Conservation (phyloP, 768 basidiomycete genomes). For the Xerocomellus intermedius region DNA sequence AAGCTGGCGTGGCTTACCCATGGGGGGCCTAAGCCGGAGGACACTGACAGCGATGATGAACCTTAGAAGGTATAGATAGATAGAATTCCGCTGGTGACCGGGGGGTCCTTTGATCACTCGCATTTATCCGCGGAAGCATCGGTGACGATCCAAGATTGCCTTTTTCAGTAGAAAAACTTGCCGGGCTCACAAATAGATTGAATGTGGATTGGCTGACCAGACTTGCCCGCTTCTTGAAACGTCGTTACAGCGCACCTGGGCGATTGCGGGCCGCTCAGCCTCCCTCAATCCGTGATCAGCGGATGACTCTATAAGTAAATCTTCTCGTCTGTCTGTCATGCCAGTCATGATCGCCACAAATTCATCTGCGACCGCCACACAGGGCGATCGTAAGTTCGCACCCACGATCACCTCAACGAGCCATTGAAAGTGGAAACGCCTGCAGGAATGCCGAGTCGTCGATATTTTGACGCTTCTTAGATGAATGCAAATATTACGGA, state of each 20-base stretch:
- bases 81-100: constrained; percentile 16
- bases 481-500: constrained; percentile 4
- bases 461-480: not conserved
- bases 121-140: constrained; percentile 26
- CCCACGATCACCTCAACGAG: not conserved
- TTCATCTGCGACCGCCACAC: constrained; percentile 15
- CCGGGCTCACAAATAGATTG: not conserved
- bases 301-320: not conserved
- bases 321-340: not conserved
- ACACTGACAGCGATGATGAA: constrained; percentile 65
- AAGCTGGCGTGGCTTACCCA: constrained; percentile 81
- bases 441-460: not conserved
- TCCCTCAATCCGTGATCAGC: constrained; percentile 17
- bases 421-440: not conserved
- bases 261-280: constrained; percentile 15
- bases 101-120: constrained; percentile 18
- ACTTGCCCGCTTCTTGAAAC: constrained; percentile 10
- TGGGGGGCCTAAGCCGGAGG: constrained; percentile 82
- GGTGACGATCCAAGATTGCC: constrained; percentile 33
- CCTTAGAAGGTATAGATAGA: constrained; percentile 13
- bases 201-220: not conserved
- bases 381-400: constrained; percentile 5
- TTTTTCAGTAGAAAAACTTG: constrained; percentile 18
- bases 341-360: constrained; percentile 22
- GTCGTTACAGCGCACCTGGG: constrained; percentile 17